phyloP scores from a whole-genome alignment of 2,329 filamentous ascomycete genomes.

The Hymenoscyphus occultus region DNA sequence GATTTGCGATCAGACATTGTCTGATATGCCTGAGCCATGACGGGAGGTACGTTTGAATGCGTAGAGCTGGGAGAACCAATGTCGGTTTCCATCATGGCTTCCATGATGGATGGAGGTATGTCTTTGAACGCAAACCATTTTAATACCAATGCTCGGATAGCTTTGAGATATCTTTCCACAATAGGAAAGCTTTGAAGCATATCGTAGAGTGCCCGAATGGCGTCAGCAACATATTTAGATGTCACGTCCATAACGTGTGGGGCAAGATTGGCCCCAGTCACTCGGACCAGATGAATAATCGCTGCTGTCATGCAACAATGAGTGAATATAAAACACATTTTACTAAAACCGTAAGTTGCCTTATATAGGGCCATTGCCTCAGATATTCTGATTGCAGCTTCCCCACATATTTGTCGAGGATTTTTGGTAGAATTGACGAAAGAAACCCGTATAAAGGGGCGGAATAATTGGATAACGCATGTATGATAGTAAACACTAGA shows the following conservation, averaged over 20 bases:
- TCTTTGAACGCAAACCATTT: slow-evolving; percentile 16
- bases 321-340: slow-evolving; percentile 24
- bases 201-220: slow-evolving; percentile 14
- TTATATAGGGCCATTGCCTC: slow-evolving; percentile 27
- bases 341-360: slow-evolving; percentile 25
- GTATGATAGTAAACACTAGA: slow-evolving; percentile 66
- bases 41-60: neutral
- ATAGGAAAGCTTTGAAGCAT: slow-evolving; percentile 15
- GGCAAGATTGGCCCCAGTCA: slow-evolving; percentile 8
- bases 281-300: slow-evolving; percentile 25
- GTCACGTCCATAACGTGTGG: slow-evolving; percentile 8
- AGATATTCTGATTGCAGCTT: slow-evolving; percentile 34
- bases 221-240: slow-evolving; percentile 12
- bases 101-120: slow-evolving; percentile 3
- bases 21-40: neutral
- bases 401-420: slow-evolving; percentile 28
- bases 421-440: slow-evolving; percentile 24
- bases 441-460: slow-evolving; percentile 49
- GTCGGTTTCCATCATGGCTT: slow-evolving; percentile 12
- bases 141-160: slow-evolving; percentile 12
- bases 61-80: slow-evolving; percentile 7
- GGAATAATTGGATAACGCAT: slow-evolving; percentile 64
- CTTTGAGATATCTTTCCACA: slow-evolving; percentile 12
- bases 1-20: neutral
- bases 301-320: slow-evolving; percentile 27